Percentiles rank a stretch among this genome's conserved stretches.
Evolutionary conservation across 106 monocot genomes (phyloP).

Genomic region (Apostasia shenzhenica): DNA sequence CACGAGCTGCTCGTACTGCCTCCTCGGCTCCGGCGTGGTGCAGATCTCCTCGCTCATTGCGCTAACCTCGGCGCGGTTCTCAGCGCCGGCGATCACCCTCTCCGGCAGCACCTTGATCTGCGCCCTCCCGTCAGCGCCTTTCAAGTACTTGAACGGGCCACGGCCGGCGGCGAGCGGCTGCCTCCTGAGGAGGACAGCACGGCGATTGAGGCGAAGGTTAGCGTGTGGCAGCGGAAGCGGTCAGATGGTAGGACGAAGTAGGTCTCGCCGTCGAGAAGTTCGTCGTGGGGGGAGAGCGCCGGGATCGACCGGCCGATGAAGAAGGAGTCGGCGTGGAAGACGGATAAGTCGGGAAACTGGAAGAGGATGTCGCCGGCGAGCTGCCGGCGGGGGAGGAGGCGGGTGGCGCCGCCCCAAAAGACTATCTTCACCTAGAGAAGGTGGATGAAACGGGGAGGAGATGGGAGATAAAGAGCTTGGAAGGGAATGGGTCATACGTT

Average conservation of each 20-base stretch:
- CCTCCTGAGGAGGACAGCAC: conserved; percentile 16
- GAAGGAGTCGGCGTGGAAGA: conserved; percentile 66
- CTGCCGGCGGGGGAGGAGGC: conserved; percentile 9
- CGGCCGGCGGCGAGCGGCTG: conserved; percentile 3
- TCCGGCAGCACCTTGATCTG: conserved; percentile 20
- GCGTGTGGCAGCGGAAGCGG: conserved; percentile 13
- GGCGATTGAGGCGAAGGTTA: conserved; percentile 26
- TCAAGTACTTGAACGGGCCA: conserved; percentile 44
- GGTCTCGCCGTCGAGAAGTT: conserved; percentile 37
- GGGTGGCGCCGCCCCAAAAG: conserved; percentile 45
- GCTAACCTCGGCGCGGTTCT: no score
- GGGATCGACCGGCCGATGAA: conserved; percentile 53
- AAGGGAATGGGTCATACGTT: no score
- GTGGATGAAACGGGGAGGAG: no score
- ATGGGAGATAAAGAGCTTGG: no score
- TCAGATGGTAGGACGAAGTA: conserved; percentile 62
- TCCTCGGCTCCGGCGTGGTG: conserved; percentile 69
- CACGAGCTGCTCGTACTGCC: conserved; percentile 67
- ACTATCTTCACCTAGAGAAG: conserved; percentile 19
- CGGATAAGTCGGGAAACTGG: conserved; percentile 27
- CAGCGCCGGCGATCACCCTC: not conserved
- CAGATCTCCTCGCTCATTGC: conserved; percentile 16
- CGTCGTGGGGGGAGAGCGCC: conserved; percentile 34
- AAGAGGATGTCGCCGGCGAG: conserved; percentile 36
- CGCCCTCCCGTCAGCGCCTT: conserved; percentile 22